Evolutionary conservation across 2,329 filamentous ascomycete genomes (phyloP).

Genomic region (Fusarium lyarnte): DNA sequence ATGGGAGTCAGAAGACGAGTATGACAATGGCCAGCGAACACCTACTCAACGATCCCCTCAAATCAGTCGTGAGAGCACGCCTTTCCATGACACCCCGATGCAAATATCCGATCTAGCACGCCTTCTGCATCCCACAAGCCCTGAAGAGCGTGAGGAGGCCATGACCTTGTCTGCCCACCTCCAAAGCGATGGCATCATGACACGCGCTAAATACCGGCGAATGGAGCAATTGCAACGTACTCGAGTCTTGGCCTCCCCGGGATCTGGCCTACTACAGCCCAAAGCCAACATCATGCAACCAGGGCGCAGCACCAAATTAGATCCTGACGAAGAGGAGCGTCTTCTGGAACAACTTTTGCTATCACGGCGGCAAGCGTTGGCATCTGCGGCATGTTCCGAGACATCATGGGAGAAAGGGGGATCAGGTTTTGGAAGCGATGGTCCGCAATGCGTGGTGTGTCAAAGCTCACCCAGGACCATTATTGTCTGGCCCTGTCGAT

Average conservation of each 20-base stretch:
- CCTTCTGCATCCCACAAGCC: slow-evolving; percentile 81
- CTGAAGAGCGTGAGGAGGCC: slow-evolving; percentile 83
- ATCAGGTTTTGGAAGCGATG: slow-evolving; percentile 73
- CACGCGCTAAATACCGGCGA: slow-evolving; percentile 78
- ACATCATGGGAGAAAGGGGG: slow-evolving; percentile 75
- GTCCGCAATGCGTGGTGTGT: slow-evolving; percentile 92
- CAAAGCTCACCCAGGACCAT: slow-evolving; percentile 87
- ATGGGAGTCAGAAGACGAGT: slow-evolving; percentile 59
- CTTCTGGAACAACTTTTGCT: slow-evolving; percentile 69
- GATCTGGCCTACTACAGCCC: slow-evolving; percentile 33
- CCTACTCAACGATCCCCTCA: slow-evolving; percentile 74
- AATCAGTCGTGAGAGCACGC: slow-evolving; percentile 61
- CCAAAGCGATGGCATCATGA: slow-evolving; percentile 75
- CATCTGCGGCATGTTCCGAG: slow-evolving; percentile 17
- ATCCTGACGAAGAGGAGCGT: slow-evolving; percentile 67
- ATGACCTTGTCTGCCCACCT: slow-evolving; percentile 84
- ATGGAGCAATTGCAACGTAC: slow-evolving; percentile 75
- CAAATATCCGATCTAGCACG: slow-evolving; percentile 76
- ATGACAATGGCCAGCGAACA: slow-evolving; percentile 69
- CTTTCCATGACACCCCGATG: slow-evolving; percentile 69
- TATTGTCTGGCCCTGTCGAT: slow-evolving; percentile 96
- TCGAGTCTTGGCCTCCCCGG: slow-evolving; percentile 61
- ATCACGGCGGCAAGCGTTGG: slow-evolving; percentile 53
- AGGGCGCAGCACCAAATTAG: slow-evolving; percentile 54
- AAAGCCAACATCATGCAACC: slow-evolving; percentile 12